Base-by-base conservation (phyloP, 2,329 filamentous ascomycete species). In the Aureobasidium sp. region DNA sequence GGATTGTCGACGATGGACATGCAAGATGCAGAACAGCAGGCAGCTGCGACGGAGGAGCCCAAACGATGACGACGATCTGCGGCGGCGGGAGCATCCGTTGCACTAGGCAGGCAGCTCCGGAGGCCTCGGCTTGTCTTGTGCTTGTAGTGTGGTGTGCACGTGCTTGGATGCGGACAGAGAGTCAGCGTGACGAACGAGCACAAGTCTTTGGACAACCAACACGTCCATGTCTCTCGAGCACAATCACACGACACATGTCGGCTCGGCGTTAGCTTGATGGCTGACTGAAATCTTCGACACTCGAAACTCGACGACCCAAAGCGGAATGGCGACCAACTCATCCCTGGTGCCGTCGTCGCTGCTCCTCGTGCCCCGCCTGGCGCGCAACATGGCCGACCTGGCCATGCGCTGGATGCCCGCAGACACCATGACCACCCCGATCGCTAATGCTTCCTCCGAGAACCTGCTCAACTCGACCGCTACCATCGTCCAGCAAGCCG, bases 351-450 rank as follows among this genome's bases (percentile, higher is more conserved):
- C 50, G 50, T 54, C 50, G 21, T 54, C 50, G 50, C 80, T 90
- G 65, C 79, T 84, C 73, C 87, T 84, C 21, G 82, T 88, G 4
- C 88, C 88, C 54, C 81, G 88, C 62, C 85, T 91, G 70, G 81
- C 89, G 36, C 85, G 82, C 73, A 86, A 84, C 71, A 79, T 88
- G 41, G 84, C 86, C 55, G 84, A 82, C n/a, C 82, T 87, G 67
- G 76, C 76, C 16, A 67, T 71, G 51, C 79, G 85, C 61, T 76
- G 81, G 39, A 74, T 83, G 37, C 78, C 82, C 21, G 21, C 21
- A 21, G 21, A 21, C 13, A 75, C 75, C 6, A 86, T 84, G 14
- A 74, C 66, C n/a, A 77, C 76, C 61, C 68, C 70, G 2, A 75
- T 74, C 3, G 73, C 75, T 5, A 68, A 72, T 3, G 21, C 21